A percentile compares a stretch with the other conserved stretches of the same genome.
phyloP scores from a whole-genome alignment of 352 stramenopile genomes.

The Pythium coloratum region DNA sequence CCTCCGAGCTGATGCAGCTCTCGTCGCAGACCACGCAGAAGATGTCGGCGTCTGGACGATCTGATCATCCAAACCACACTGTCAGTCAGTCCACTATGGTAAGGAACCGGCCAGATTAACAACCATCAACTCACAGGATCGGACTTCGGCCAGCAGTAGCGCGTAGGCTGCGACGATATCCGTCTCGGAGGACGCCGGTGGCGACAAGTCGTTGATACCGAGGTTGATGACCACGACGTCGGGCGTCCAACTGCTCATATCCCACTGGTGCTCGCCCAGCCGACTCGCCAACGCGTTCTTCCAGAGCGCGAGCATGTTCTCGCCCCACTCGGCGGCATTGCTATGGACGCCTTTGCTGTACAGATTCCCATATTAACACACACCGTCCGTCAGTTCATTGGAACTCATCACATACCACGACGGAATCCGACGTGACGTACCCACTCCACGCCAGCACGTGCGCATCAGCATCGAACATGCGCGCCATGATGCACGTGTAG shows the following conservation, averaged over 20 bases:
- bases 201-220: conserved; percentile 82
- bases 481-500: conserved; percentile 79
- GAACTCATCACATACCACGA: not conserved
- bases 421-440: conserved; percentile 27
- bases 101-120: not conserved
- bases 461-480: conserved; percentile 85
- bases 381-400: not conserved
- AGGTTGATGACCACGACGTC: conserved; percentile 87
- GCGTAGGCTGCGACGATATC: conserved; percentile 82
- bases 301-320: conserved; percentile 80
- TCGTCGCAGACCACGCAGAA: conserved; percentile 88
- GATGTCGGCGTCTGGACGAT: conserved; percentile 79
- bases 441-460: conserved; percentile 85
- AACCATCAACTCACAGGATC: conserved; percentile 53
- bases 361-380: not conserved
- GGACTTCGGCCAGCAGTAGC: conserved; percentile 72
- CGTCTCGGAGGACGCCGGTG: conserved; percentile 78
- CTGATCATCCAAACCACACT: conserved; percentile 29
- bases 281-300: conserved; percentile 85
- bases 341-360: conserved; percentile 83
- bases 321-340: conserved; percentile 81
- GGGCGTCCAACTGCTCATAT: conserved; percentile 74
- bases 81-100: not conserved
- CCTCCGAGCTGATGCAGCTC: conserved; percentile 77
- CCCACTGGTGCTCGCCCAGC: conserved; percentile 55